phyloP scores from a whole-genome alignment of 148 eudicot species.

The Oxyria digyna region DNA sequence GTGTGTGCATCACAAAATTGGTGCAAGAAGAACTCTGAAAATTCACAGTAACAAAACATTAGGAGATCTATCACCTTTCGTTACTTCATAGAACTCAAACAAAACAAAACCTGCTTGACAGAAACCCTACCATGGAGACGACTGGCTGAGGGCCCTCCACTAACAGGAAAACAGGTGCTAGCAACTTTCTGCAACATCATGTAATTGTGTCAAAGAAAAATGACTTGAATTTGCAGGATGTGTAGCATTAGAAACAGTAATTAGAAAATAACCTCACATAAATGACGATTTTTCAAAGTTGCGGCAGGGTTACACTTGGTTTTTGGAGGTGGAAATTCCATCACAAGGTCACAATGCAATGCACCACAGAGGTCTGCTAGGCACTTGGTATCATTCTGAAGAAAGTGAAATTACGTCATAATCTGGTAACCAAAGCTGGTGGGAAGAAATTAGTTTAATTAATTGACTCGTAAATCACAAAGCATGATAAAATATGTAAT shows the following conservation, averaged over 20 bases:
- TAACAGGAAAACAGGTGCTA: constrained; percentile 55
- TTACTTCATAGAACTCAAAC: not conserved
- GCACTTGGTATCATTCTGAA: constrained; percentile 64
- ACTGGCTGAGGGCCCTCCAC: constrained; percentile 58
- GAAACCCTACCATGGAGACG: constrained; percentile 70
- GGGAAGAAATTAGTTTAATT: not conserved
- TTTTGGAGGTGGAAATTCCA: constrained; percentile 36
- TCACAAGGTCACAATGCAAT: constrained; percentile 70
- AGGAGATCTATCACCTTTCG: not conserved
- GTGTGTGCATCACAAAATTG: constrained; percentile 91
- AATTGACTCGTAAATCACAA: not conserved
- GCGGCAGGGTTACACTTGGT: constrained; percentile 88
- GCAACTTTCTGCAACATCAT: constrained; percentile 56
- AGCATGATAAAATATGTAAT: not conserved
- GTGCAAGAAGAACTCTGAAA: constrained; percentile 60
- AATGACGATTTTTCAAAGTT: constrained; percentile 53
- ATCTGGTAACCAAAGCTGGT: not conserved
- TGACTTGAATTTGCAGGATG: not conserved
- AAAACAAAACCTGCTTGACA: not conserved
- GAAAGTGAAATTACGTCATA: not conserved
- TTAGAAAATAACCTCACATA: constrained; percentile 66
- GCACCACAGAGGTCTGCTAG: constrained; percentile 87
- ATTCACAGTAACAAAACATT: not conserved
- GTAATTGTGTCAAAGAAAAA: not conserved
- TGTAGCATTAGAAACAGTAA: not conserved